Evolutionary conservation across 2,329 filamentous ascomycete genomes (phyloP).

Genomic region (Colletotrichum siamense): DNA sequence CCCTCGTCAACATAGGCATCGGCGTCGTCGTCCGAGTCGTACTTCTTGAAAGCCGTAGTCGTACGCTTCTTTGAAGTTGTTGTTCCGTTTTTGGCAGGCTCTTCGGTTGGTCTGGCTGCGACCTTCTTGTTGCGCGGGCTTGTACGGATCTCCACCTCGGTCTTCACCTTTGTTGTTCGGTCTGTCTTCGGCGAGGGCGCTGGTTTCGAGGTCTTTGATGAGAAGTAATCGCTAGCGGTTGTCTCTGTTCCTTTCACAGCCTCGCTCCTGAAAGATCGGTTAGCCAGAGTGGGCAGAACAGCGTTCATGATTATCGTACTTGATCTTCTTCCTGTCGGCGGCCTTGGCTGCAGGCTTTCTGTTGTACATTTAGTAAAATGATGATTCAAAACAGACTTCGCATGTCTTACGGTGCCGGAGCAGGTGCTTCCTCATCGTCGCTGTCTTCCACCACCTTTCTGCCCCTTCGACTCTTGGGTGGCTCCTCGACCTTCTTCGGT

Average conservation of each 20-base stretch:
- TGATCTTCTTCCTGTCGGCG: conserved; percentile 60
- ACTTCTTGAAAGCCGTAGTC: conserved; percentile 45
- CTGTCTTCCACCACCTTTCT: conserved; percentile 83
- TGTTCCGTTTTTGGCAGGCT: conserved; percentile 30
- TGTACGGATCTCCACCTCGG: conserved; percentile 53
- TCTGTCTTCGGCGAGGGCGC: conserved; percentile 46
- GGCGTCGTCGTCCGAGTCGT: conserved; percentile 53
- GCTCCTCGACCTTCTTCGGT: conserved; percentile 50
- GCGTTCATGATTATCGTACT: conserved; percentile 40
- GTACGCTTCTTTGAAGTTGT: conserved; percentile 45
- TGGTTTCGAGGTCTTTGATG: conserved; percentile 43
- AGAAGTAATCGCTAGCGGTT: conserved; percentile 64
- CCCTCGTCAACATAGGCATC: conserved; percentile 70
- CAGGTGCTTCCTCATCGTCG: conserved; percentile 72
- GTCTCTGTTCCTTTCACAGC: conserved; percentile 55
- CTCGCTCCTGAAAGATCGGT: conserved; percentile 35
- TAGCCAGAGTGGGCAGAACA: not conserved
- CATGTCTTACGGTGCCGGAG: conserved; percentile 22
- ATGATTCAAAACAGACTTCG: too few relatives aligned
- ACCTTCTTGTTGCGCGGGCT: conserved; percentile 56
- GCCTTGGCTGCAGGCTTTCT: conserved; percentile 34
- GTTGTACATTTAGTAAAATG: not conserved
- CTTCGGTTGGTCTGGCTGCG: conserved; percentile 31
- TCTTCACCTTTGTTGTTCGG: conserved; percentile 40
- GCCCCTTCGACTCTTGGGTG: conserved; percentile 48